A percentile compares a stretch with the other conserved stretches of the same genome.
Conservation (phyloP, 768 basidiomycete species). For the Rhizopogon roseolus region DNA sequence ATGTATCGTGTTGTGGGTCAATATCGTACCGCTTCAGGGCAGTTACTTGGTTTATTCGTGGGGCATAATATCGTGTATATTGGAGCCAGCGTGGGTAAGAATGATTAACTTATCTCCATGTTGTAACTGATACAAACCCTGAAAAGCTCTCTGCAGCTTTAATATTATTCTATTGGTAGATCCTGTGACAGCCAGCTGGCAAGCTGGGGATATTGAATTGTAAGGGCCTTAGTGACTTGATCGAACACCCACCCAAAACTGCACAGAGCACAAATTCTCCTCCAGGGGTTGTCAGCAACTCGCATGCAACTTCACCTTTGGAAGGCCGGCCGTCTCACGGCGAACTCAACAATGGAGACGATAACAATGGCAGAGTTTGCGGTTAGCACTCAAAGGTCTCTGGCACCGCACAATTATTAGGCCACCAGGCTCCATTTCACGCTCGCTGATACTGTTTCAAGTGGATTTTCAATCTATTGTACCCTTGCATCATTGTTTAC, state of each 20-base stretch:
- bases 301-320: not conserved
- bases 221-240: not conserved
- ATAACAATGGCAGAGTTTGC: not conserved
- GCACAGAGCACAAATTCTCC: not conserved
- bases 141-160: not conserved
- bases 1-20: too few relatives aligned
- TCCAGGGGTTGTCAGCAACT: not conserved
- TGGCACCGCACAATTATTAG: not conserved
- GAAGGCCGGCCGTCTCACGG: not conserved
- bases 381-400: not conserved
- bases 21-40: too few relatives aligned
- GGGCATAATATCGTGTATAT: too few relatives aligned
- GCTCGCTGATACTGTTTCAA: not conserved
- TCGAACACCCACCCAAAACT: not conserved
- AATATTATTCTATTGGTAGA: not conserved
- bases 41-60: too few relatives aligned
- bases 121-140: not conserved
- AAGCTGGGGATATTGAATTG: not conserved
- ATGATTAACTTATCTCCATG: not conserved
- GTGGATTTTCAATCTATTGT: not conserved
- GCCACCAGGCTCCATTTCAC: not conserved
- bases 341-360: not conserved
- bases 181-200: not conserved
- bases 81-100: too few relatives aligned
- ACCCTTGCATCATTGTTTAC: not conserved